Evolutionary conservation across 306 rosid genomes (phyloP).

Genomic region (Luffa acutangula): DNA sequence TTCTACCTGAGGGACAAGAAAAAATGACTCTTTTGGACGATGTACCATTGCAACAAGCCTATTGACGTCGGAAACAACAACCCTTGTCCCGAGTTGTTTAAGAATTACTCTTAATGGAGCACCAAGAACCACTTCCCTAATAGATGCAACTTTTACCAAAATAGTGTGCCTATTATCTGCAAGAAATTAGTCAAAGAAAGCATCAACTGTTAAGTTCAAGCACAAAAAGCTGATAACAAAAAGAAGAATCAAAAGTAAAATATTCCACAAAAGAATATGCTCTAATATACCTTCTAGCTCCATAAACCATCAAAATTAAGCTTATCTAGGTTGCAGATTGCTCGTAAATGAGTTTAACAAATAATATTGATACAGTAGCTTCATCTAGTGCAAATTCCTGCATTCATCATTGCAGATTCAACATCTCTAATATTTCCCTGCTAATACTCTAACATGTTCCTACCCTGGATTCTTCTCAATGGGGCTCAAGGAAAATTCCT

Average conservation of each 20-base stretch:
- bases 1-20: slow-evolving; percentile 65
- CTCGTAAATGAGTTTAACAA: neutral
- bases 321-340: neutral
- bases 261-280: neutral
- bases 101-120: slow-evolving; percentile 80
- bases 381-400: neutral
- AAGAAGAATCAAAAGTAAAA: neutral
- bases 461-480: neutral
- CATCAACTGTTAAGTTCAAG: slow-evolving; percentile 18
- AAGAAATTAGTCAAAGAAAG: neutral
- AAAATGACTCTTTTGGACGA: slow-evolving; percentile 79
- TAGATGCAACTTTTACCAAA: slow-evolving; percentile 80
- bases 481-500: neutral
- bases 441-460: neutral
- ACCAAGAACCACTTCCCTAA: slow-evolving; percentile 91
- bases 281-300: neutral
- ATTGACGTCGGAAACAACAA: slow-evolving; percentile 34
- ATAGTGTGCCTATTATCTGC: slow-evolving; percentile 64
- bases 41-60: slow-evolving; percentile 78
- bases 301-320: neutral
- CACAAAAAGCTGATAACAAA: slow-evolving; percentile 12
- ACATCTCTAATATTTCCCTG: neutral
- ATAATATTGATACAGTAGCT: neutral
- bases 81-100: slow-evolving; percentile 53
- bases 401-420: neutral